Base-by-base conservation (phyloP, 2,329 filamentous ascomycete species). In the Hypocreales sp. region DNA sequence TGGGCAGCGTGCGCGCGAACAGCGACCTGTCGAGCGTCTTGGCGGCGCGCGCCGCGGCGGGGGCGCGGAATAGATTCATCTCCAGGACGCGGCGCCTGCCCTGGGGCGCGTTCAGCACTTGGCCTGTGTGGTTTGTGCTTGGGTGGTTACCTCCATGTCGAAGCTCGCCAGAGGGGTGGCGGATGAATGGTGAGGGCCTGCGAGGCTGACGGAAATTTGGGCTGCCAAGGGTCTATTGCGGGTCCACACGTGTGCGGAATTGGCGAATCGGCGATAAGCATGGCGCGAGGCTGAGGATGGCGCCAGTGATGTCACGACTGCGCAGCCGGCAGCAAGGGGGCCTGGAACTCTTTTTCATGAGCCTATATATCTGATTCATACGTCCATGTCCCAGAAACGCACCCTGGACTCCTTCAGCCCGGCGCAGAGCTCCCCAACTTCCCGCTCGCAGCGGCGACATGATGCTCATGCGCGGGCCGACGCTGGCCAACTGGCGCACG, bases 401-500 rank as follows among this genome's bases (percentile, higher is more conserved):
- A 79, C 76, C 0, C 57, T 84, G 2, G 74, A 82, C 34, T 84
- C 82, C 54, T 82, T 84, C 48, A 33, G 33, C 12, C 37, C 42
- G 11, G 23, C 32, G 24, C 45, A 6, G 62, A 57, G 35, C 51
- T 56, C 5, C 36, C 68, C 3, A 69, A 67, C 38, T 36, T 68
- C 23, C 53, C 53, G 0, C 56, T 87, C 12, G 66, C 52, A 0
- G 68, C 24, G 80, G 81, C 0, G 79, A 86, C 42, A 82, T 87
- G 79, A 50, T 87, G 4, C 51, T 87, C 14, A 87, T 87, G 80
- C 64, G 67, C 25, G 79, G 79, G 0, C 55, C 47, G 37, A 87
- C 79, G n/a, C 80, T 87, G 47, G 59, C 67, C 4, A 70, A 72
- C 40, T 87, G 80, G 79, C 48, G 83, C 80, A 87, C 47, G 78